Evolutionary conservation across 306 rosid genomes (phyloP), one percentile per base, ranked within the genome.

Genomic region (Sphenostylis stenocarpa): DNA sequence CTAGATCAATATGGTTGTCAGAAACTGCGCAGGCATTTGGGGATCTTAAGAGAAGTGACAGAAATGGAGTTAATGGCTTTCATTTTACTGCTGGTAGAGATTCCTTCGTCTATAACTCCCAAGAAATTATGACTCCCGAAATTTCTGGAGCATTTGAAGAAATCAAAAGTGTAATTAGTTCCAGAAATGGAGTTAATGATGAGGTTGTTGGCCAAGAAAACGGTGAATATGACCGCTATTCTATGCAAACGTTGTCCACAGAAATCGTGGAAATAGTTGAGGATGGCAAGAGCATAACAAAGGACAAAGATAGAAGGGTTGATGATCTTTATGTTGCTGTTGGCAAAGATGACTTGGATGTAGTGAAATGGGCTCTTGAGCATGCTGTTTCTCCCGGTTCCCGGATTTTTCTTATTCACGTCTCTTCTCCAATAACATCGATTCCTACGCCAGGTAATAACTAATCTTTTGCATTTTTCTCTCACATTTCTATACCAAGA

Each of bases 291-390:
- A 85, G 87, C 71, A 60, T 73, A 53, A 47, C 73, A 20, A 73
- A 48, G 20, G 76, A 55, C 69, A 45, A 62, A 67, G 84, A 81
- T 20, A 45, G 62, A 67, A 47, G 75, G 31, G 85, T 17, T 70
- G 84, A 78, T 48, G 97, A 94, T 34, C 88, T 91, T 31, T 91
- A 91, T 78, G 93, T 89, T 0, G 90, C 93, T 47, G 95, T 89
- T 73, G 97, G 96, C 7, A 86, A 88, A 82, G 90, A 89, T 82
- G 97, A 86, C 31, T 26, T 83, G 76, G 86, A 88, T 78, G 89
- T 88, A 7, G 84, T 88, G 55, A 87, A 88, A 81, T 91, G 97
- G 98, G 85, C 85, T 76, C 86, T 91, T 72, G 86, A 87, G 77
- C 91, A 90, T 82, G 89, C 85, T 45, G 88, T 83, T 67, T 81